Evolutionary conservation across 371 early-diverging fungal genomes (phyloP), one percentile per base, ranked within the genome.

Genomic region (Lichtheimia corymbifera): DNA sequence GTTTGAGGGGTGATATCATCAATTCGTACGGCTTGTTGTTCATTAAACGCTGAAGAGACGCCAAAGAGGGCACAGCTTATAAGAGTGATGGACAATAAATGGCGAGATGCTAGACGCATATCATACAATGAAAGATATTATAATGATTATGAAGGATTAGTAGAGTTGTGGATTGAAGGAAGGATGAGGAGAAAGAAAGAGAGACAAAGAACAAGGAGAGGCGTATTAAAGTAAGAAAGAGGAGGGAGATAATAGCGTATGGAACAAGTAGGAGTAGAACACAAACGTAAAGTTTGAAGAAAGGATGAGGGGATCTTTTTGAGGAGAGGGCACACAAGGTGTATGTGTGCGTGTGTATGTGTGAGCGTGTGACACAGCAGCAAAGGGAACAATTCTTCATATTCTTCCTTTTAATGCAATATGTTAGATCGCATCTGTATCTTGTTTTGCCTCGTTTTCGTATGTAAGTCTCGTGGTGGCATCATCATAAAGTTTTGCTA

Each of bases 311-410:
- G 28, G 45, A 47, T 45, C 13, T 22, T 22, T 15, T 52, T 28
- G 24, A 52, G 53, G 28, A 28, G 35, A 9, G 28, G 7, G 28
- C 11, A 35, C 35, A 35, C 35, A 35, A 35, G 11, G 35, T 35
- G 30, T 30, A 27, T 27, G 7, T 4, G 35, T 35, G 35, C 9
- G 11, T 35, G 27, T 28, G 7, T 4, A 11, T 35, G 35, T 35
- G 35, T 35, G 27, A 14, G 27, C 6, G 53, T 18, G 53, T 52
- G 22, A 52, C 53, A 52, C 53, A 52, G 22, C 27, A 52, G 53
- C 5, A 47, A 47, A 22, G 47, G 47, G 53, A 52, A 52, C 53
- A 25, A 18, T 52, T 28, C 53, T 52, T 52, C 53, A 52, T 52
- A 28, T 52, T 52, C 53, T 52, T 28, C 47, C 47, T 18, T 47